phyloP scores from a whole-genome alignment of 192 early-diverging fungal species.

The Umbelopsis isabellina region DNA sequence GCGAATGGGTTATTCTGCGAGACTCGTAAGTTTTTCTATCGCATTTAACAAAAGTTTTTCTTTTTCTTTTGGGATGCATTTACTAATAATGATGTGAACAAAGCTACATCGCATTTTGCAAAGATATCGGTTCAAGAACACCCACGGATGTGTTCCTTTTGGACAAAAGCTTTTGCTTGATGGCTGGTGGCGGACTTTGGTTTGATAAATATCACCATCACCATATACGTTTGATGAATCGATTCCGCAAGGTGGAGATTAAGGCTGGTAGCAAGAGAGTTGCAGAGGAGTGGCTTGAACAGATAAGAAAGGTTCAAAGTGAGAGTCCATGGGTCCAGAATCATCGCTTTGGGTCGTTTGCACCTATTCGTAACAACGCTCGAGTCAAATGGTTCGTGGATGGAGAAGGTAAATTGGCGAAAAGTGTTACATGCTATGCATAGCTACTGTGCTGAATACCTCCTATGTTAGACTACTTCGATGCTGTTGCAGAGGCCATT shows the following conservation, averaged over 20 bases:
- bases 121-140: constrained; percentile 41
- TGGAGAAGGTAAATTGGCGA: constrained; percentile 61
- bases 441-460: neutral
- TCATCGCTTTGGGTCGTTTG: constrained; percentile 79
- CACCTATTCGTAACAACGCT: constrained; percentile 66
- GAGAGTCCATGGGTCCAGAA: constrained; percentile 65
- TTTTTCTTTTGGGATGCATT: neutral
- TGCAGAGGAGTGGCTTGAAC: constrained; percentile 68
- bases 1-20: constrained; percentile 79
- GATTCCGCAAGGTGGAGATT: constrained; percentile 68
- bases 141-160: constrained; percentile 57
- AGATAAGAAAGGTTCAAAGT: constrained; percentile 57
- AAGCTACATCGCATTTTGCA: constrained; percentile 57
- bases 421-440: neutral
- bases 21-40: constrained; percentile 47
- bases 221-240: constrained; percentile 63
- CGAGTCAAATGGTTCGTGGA: constrained; percentile 81
- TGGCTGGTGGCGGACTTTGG: constrained; percentile 16
- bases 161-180: constrained; percentile 46
- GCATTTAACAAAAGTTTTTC: neutral
- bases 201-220: constrained; percentile 43
- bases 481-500: constrained; percentile 77
- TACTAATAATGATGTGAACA: neutral
- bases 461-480: constrained; percentile 63
- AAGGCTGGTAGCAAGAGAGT: constrained; percentile 66